A percentile compares a stretch with the other conserved stretches of the same genome.
Conservation (phyloP, 2,329 filamentous ascomycete species). For the Cladosporium velox region DNA sequence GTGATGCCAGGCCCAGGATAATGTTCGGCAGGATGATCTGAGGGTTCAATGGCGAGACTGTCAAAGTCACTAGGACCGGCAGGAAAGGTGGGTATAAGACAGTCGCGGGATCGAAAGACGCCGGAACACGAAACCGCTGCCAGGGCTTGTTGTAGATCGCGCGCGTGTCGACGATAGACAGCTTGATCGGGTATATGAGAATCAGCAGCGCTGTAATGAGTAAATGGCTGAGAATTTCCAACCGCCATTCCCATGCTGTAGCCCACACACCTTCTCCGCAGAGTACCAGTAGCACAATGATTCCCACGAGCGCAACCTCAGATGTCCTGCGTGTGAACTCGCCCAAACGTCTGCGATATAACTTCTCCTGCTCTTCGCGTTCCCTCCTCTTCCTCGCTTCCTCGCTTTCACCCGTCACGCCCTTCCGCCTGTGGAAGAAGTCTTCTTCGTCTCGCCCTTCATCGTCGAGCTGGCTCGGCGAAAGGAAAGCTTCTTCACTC, state of each 20-base stretch:
- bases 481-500: conserved; percentile 47
- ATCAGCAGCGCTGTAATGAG: conserved; percentile 33
- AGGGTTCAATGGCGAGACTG: conserved; percentile 65
- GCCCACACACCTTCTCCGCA: conserved; percentile 38
- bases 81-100: conserved; percentile 81
- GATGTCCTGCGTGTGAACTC: conserved; percentile 73
- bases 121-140: conserved; percentile 62
- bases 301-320: conserved; percentile 57
- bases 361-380: conserved; percentile 57
- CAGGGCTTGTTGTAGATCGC: conserved; percentile 38
- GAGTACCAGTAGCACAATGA: conserved; percentile 52
- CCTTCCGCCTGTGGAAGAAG: conserved; percentile 39
- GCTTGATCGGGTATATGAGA: conserved; percentile 38
- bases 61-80: conserved; percentile 74
- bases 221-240: conserved; percentile 42
- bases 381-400: conserved; percentile 34
- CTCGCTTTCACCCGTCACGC: conserved; percentile 33
- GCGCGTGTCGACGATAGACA: conserved; percentile 37
- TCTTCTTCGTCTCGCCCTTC: conserved; percentile 42
- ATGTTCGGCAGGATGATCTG: conserved; percentile 74
- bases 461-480: conserved; percentile 51
- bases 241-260: conserved; percentile 39
- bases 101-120: conserved; percentile 86
- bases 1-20: conserved; percentile 74
- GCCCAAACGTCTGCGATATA: conserved; percentile 81